Base-by-base conservation (phyloP, 371 early-diverging fungal species). In the Actinomortierella ambigua region DNA sequence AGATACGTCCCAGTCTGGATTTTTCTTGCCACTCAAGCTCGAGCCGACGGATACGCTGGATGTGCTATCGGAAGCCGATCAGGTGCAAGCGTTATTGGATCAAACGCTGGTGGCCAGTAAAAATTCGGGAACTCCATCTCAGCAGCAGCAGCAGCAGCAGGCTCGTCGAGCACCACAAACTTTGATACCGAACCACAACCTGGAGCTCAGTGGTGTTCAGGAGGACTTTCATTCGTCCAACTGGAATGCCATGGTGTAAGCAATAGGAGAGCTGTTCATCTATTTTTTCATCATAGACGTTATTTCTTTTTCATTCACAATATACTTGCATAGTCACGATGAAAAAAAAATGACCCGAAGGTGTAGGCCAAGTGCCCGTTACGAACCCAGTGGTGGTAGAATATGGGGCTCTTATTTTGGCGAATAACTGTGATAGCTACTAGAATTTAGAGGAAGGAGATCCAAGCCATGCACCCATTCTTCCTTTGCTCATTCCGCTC, bases 61-160 rank as follows among this genome's bases (percentile, higher is more conserved):
- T 6, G 73, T 66, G 29, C 66, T 66, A 14, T 46, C 66, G 59
- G 66, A 52, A 41, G 63, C 73, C 3, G 73, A 71, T 47, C 73
- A 71, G 34, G 73, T 71, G 20, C 73, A 71, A 26, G 73, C 73
- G 2, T 57, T 71, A 20, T 34, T 71, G 44, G 73, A 71, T 20
- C 73, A 71, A 41, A 71, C 73, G 4, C 40, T 71, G 3, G 66
- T 66, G 11, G 63, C 14, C 64, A 60, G 13, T 50, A 40, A 50
- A 29, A 22, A 44, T 44, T n/a, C 11, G 18, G 39, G 39, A 6
- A 6, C 8, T 27, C 63, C 57, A 39, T 51, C 57, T n/a, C 61
- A 60, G 24, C 65, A 62, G 28, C 54, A 53, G 15, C 53, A 39
- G 24, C 39, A 34, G 29, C 48, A 59, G 15, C 39, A 29, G 39